Percentiles rank a stretch among this genome's conserved stretches.
Evolutionary conservation across 1,284 basidiomycete genomes (phyloP).

Genomic region (Wolfiporia cocos): DNA sequence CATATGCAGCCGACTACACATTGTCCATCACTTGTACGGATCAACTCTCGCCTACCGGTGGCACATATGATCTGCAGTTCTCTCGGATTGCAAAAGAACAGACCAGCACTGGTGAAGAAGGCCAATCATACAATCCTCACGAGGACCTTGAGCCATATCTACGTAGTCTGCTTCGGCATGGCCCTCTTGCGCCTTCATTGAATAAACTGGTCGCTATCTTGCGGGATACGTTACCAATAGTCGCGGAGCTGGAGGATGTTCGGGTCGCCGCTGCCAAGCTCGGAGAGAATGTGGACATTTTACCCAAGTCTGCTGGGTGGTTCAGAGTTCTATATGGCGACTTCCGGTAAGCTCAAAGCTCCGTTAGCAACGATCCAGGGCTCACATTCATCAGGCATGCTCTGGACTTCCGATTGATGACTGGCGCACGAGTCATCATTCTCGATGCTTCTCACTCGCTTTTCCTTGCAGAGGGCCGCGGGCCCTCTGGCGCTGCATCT

Average conservation of each 20-base stretch:
- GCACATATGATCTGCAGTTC: conserved; percentile 69
- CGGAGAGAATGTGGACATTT: conserved; percentile 50
- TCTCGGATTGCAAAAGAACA: conserved; percentile 37
- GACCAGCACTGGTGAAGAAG: conserved; percentile 9
- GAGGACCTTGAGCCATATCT: conserved; percentile 69
- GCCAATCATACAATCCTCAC: conserved; percentile 52
- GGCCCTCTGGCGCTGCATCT: background rate
- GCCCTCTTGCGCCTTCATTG: conserved; percentile 54
- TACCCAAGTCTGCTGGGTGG: conserved; percentile 77
- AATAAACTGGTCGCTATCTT: conserved; percentile 60
- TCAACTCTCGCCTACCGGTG: conserved; percentile 56
- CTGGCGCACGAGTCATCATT: conserved; percentile 54
- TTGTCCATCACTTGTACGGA: conserved; percentile 72
- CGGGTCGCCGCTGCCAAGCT: conserved; percentile 30
- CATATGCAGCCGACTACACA: conserved; percentile 66
- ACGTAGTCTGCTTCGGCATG: conserved; percentile 55
- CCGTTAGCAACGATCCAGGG: no score
- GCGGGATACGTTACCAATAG: conserved; percentile 69
- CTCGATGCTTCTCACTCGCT: conserved; percentile 63
- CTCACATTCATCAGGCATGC: conserved; percentile 49
- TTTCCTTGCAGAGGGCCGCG: conserved; percentile 29
- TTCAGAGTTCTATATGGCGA: conserved; percentile 69
- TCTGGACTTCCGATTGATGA: conserved; percentile 73
- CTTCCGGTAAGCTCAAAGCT: conserved; percentile 37
- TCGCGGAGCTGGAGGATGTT: conserved; percentile 62